Percentiles rank a stretch among this genome's conserved stretches.
These are phyloP conservation scores for Phialocephala subalpina DNA, from an alignment of 2,329 filamentous ascomycete genomes.

Conservation along the genomic window DNA sequence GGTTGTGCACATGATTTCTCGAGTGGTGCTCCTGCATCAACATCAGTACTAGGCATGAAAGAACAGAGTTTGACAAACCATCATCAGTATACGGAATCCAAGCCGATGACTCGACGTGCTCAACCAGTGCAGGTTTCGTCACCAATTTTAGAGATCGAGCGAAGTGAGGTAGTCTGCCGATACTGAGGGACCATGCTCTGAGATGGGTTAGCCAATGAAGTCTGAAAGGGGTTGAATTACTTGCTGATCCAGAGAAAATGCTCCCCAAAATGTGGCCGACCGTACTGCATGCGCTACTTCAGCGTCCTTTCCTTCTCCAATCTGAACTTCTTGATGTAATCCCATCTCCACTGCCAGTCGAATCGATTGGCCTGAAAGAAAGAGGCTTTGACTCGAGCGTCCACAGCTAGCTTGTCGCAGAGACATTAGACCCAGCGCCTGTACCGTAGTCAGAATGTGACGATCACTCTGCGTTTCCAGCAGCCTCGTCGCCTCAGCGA, in stretches of 20 bases:
- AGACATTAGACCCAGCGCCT: constrained; percentile 79
- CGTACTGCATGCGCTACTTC: constrained; percentile 55
- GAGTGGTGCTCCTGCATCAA: constrained; percentile 51
- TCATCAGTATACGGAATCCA: constrained; percentile 46
- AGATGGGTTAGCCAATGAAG: constrained; percentile 45
- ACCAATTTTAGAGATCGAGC: constrained; percentile 64
- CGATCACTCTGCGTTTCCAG: constrained; percentile 60
- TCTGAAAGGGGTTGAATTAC: constrained; percentile 64
- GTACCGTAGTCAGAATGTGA: constrained; percentile 73
- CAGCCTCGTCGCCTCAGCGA: constrained; percentile 71
- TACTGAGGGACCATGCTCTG: constrained; percentile 72
- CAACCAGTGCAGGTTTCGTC: constrained; percentile 66
- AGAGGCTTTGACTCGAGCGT: constrained; percentile 76
- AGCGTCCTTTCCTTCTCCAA: constrained; percentile 50
- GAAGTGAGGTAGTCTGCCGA: constrained; percentile 66
- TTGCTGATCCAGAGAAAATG: constrained; percentile 60
- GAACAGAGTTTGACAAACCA: constrained; percentile 29
- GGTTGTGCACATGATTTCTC: constrained; percentile 68
- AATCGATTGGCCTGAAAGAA: constrained; percentile 75
- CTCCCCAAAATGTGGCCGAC: constrained; percentile 60
- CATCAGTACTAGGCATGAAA: constrained; percentile 12
- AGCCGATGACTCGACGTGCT: constrained; percentile 67
- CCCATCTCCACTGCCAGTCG: constrained; percentile 67
- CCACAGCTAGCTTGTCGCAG: constrained; percentile 78
- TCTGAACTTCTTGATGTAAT: constrained; percentile 33